These are phyloP conservation scores for Bipolaris zeicola DNA, from an alignment of 2,329 filamentous ascomycete species.

Conservation along the genomic window DNA sequence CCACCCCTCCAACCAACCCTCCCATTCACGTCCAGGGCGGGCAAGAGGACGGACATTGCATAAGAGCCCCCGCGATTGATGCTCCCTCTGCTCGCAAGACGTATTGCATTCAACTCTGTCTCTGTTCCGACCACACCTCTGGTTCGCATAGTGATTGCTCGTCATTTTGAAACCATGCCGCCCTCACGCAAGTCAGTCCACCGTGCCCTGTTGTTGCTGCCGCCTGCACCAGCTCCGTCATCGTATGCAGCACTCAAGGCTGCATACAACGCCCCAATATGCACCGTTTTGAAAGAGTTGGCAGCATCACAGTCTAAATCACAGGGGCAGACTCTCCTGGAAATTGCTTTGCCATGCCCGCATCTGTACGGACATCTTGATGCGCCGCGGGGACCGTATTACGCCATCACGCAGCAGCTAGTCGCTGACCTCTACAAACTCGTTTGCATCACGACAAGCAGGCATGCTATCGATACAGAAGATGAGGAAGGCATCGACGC, in stretches of 20 bases:
- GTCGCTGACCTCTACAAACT: slow-evolving; percentile 80
- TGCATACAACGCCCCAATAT: slow-evolving; percentile 51
- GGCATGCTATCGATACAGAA: slow-evolving; percentile 66
- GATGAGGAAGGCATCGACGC: slow-evolving; percentile 75
- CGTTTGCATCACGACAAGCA: slow-evolving; percentile 72
- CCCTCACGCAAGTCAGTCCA: slow-evolving; percentile 23
- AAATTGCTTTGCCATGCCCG: slow-evolving; percentile 68
- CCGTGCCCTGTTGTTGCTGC: slow-evolving; percentile 52
- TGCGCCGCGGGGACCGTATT: slow-evolving; percentile 62
- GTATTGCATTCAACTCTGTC: background rate
- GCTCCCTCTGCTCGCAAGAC: slow-evolving; percentile 9
- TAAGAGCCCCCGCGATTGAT: slow-evolving; percentile 3
- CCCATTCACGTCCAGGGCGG: slow-evolving; percentile 4
- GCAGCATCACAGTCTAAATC: slow-evolving; percentile 38
- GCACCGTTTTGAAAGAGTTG: slow-evolving; percentile 51
- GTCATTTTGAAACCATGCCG: slow-evolving; percentile 37
- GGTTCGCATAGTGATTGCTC: slow-evolving; percentile 11
- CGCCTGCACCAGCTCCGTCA: slow-evolving; percentile 50
- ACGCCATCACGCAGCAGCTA: slow-evolving; percentile 72
- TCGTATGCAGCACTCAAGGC: slow-evolving; percentile 51
- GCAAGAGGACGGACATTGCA: too few relatives aligned
- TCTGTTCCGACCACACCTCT: background rate
- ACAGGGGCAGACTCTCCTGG: slow-evolving; percentile 52
- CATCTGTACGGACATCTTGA: slow-evolving; percentile 61
- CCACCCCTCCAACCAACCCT: slow-evolving; percentile 14